These are phyloP conservation scores for Phialophora verrucosa DNA, from an alignment of 2,329 filamentous ascomycete species.

Conservation along the genomic window DNA sequence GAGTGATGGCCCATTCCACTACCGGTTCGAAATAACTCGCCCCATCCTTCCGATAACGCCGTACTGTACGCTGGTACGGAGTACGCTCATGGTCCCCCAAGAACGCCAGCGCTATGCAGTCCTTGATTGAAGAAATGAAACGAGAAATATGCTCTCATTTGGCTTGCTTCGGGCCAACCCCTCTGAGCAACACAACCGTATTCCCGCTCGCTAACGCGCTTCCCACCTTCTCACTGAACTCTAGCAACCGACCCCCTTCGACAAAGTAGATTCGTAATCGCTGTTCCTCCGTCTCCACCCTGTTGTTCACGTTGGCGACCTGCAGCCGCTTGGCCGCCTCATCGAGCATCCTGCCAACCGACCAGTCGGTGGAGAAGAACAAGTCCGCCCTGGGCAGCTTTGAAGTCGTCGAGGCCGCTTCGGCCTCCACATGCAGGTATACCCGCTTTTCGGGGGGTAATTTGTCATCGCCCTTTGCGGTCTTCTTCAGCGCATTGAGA, in stretches of 20 bases:
- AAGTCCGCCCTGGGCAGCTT: constrained; percentile 83
- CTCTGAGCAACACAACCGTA: constrained; percentile 84
- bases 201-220: constrained; percentile 77
- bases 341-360: constrained; percentile 70
- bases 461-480: constrained; percentile 87
- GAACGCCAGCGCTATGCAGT: constrained; percentile 32
- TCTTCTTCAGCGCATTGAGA: constrained; percentile 79
- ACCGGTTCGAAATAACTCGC: not conserved
- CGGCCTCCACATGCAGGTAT: constrained; percentile 88
- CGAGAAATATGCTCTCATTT: not conserved
- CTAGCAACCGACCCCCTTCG: constrained; percentile 82
- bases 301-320: constrained; percentile 55
- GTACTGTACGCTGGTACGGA: not conserved
- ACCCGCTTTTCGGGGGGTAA: constrained; percentile 81
- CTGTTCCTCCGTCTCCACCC: constrained; percentile 61
- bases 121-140: too few relatives aligned
- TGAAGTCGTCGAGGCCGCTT: constrained; percentile 74
- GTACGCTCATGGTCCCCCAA: not conserved
- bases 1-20: not conserved
- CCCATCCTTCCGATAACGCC: not conserved
- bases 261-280: constrained; percentile 90
- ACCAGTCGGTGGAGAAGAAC: constrained; percentile 84
- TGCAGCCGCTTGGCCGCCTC: constrained; percentile 51
- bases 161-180: constrained; percentile 71
- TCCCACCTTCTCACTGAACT: constrained; percentile 86